These are phyloP conservation scores for Picochlorum sp. DNA, from an alignment of 139 green algal species.

Conservation along the genomic window DNA sequence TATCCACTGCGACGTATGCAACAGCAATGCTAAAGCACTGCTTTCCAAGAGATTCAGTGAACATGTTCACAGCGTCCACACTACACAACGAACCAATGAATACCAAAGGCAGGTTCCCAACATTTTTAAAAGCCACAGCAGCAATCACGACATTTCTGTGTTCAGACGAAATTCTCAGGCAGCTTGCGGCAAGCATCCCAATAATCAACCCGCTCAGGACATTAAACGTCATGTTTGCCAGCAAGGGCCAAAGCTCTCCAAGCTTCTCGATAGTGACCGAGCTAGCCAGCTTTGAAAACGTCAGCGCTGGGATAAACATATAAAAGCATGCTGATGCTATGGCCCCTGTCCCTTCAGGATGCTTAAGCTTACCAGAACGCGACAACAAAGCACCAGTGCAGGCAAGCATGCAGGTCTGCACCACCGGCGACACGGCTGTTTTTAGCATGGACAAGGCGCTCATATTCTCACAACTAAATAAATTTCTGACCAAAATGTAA, in stretches of 20 bases:
- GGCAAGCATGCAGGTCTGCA: constrained; percentile 6
- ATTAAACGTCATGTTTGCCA: constrained; percentile 17
- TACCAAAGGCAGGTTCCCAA: constrained; percentile 21
- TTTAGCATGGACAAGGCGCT: background rate
- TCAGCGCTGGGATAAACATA: constrained; percentile 13
- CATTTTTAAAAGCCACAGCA: constrained; percentile 10
- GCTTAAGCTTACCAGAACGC: background rate
- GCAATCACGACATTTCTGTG: background rate
- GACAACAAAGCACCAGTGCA: constrained; percentile 3
- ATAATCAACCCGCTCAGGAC: constrained; percentile 3
- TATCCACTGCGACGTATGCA: constrained; percentile 14
- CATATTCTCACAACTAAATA: too few relatives aligned
- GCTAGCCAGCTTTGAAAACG: constrained; percentile 9
- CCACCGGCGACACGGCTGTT: constrained; percentile 8
- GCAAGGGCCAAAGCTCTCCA: constrained; percentile 16
- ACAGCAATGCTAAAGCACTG: constrained; percentile 8
- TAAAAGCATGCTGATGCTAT: constrained; percentile 10
- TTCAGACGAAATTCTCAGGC: background rate
- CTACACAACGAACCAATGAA: constrained; percentile 19
- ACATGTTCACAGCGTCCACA: constrained; percentile 8
- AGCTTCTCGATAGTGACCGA: constrained; percentile 7
- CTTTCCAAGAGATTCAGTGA: constrained; percentile 9
- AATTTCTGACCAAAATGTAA: too few relatives aligned
- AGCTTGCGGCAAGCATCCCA: background rate
- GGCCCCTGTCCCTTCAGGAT: background rate